A percentile compares a stretch with the other conserved stretches of the same genome.
Evolutionary conservation across 176 grass and related monocot genomes (phyloP).

Genomic region (Miscanthus lutarioriparius): DNA sequence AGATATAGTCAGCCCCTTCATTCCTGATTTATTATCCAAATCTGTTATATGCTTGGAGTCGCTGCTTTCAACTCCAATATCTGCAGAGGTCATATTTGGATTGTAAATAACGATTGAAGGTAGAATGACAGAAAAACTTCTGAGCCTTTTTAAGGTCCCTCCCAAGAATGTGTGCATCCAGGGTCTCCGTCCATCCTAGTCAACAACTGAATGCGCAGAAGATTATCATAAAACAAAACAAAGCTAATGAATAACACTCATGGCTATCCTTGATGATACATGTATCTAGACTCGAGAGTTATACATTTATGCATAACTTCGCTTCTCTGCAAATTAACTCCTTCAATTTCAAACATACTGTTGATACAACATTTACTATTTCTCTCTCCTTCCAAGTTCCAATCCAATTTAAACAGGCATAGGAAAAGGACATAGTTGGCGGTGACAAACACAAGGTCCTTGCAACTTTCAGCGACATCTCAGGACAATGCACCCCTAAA

Average conservation of each 20-base stretch:
- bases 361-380: background rate
- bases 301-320: background rate
- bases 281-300: background rate
- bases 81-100: background rate
- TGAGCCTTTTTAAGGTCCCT: background rate
- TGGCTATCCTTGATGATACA: background rate
- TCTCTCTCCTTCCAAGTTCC: background rate
- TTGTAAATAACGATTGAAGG: background rate
- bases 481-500: background rate
- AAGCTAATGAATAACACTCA: background rate
- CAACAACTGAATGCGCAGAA: background rate
- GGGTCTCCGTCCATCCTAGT: background rate
- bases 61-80: background rate
- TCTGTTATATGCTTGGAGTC: background rate
- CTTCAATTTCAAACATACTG: background rate
- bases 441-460: conserved; percentile 21
- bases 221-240: background rate
- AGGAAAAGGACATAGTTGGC: background rate
- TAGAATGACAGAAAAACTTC: background rate
- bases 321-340: background rate
- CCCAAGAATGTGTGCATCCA: background rate
- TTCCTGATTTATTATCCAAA: conserved; percentile 9
- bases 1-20: background rate
- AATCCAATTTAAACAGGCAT: background rate
- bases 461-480: conserved; percentile 14